Conservation (phyloP, 1,284 basidiomycete species). For the Tetrapyrgos nigripes region DNA sequence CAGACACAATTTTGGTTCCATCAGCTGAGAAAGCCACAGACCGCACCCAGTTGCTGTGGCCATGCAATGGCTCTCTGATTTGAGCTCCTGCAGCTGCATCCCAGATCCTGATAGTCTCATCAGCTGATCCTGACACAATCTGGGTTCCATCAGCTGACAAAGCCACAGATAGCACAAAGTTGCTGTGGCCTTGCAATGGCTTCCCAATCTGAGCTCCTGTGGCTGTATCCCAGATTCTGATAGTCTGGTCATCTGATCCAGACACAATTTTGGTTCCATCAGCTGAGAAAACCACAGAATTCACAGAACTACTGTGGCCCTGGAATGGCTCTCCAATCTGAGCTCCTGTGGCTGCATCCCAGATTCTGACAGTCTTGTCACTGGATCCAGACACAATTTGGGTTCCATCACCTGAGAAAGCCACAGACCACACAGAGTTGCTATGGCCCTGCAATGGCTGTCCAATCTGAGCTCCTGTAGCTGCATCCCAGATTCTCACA, state of each 20-base stretch:
- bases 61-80: no score
- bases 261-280: not conserved
- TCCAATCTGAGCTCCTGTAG: not conserved
- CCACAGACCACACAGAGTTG: constrained; percentile 18
- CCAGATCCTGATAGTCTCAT: not conserved
- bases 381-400: constrained; percentile 21
- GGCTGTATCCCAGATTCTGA: no score
- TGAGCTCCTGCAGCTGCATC: not conserved
- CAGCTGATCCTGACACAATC: constrained; percentile 1
- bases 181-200: no score
- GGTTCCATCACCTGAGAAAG: constrained; percentile 26
- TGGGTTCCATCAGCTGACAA: not conserved
- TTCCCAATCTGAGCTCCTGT: no score
- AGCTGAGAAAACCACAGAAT: no score
- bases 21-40: no score
- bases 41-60: no score
- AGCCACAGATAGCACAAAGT: not conserved
- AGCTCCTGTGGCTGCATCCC: constrained; percentile 22
- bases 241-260: not conserved
- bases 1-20: not conserved
- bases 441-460: not conserved
- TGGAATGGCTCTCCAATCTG: not conserved
- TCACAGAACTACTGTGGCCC: not conserved
- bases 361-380: constrained; percentile 29
- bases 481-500: not conserved